These are phyloP conservation scores for Verticillium nubilum DNA, from an alignment of 2,329 filamentous ascomycete genomes.

Conservation along the genomic window DNA sequence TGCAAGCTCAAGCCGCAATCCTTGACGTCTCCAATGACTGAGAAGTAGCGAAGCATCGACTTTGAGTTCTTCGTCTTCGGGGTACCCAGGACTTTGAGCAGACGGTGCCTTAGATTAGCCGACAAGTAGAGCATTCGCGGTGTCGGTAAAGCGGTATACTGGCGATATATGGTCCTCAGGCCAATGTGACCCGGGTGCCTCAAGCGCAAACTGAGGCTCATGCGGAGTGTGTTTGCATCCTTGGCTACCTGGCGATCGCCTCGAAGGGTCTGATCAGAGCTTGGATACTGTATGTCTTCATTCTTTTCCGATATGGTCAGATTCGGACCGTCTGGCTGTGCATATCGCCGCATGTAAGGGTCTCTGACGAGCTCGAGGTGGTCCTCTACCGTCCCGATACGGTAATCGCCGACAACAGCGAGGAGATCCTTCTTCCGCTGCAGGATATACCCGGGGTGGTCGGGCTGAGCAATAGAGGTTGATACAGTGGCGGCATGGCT, in stretches of 20 bases:
- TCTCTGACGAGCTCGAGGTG: slow-evolving; percentile 47
- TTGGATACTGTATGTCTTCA: slow-evolving; percentile 43
- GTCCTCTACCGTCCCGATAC: slow-evolving; percentile 43
- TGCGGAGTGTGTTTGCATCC: slow-evolving; percentile 32
- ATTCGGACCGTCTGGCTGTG: slow-evolving; percentile 41
- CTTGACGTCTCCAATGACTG: slow-evolving; percentile 78
- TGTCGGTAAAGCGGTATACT: slow-evolving; percentile 45
- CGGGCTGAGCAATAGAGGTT: slow-evolving; percentile 13
- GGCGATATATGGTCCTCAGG: slow-evolving; percentile 39
- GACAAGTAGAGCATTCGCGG: slow-evolving; percentile 46
- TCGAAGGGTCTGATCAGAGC: slow-evolving; percentile 30
- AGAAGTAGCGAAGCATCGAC: slow-evolving; percentile 77
- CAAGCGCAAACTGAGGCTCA: slow-evolving; percentile 33
- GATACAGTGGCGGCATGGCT: slow-evolving; percentile 11
- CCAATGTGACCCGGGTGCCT: slow-evolving; percentile 33
- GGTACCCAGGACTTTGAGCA: slow-evolving; percentile 65
- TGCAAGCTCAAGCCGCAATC: slow-evolving; percentile 64
- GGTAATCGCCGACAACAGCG: slow-evolving; percentile 44
- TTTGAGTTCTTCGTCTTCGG: slow-evolving; percentile 49
- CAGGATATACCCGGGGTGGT: neutral
- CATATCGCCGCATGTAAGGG: slow-evolving; percentile 49
- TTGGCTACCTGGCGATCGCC: slow-evolving; percentile 27
- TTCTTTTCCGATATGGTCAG: slow-evolving; percentile 43
- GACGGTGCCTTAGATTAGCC: slow-evolving; percentile 48
- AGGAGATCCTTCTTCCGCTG: slow-evolving; percentile 35